Conservation (phyloP, 148 eudicot genomes). For the Amaranthus palmeri region DNA sequence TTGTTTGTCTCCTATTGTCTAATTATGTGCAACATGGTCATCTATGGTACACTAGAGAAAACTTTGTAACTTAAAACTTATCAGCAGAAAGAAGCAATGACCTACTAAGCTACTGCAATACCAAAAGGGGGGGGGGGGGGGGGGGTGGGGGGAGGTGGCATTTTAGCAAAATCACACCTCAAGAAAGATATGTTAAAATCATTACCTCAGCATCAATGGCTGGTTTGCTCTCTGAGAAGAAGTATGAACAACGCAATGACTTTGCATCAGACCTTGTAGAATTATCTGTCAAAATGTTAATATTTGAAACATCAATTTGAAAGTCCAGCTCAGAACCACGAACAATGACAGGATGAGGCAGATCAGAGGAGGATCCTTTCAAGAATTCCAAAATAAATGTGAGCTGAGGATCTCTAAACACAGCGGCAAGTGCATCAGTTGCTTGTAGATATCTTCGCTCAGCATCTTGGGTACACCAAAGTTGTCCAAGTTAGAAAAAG, state of each 20-base stretch:
- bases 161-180: not conserved
- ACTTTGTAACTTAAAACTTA: too few species aligned
- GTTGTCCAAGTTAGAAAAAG: constrained; percentile 12
- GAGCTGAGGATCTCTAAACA: constrained; percentile 56
- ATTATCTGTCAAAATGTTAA: constrained; percentile 26
- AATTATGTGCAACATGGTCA: too few species aligned
- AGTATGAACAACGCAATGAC: constrained; percentile 43
- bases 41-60: too few species aligned
- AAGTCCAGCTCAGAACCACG: constrained; percentile 57
- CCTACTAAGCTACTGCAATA: not conserved
- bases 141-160: too few species aligned
- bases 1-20: too few species aligned
- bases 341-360: constrained; percentile 45
- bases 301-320: constrained; percentile 30
- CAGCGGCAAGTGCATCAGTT: constrained; percentile 46
- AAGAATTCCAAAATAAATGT: constrained; percentile 51
- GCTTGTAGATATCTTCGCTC: constrained; percentile 40
- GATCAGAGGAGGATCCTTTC: constrained; percentile 33
- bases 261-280: constrained; percentile 32
- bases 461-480: constrained; percentile 43
- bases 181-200: constrained; percentile 14
- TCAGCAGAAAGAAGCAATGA: not conserved
- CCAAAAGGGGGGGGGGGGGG: too few species aligned
- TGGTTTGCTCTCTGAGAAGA: constrained; percentile 45
- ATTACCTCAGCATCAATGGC: constrained; percentile 59